Evolutionary conservation across 148 eudicot genomes (phyloP).

Genomic region (Nepenthes gracilis): DNA sequence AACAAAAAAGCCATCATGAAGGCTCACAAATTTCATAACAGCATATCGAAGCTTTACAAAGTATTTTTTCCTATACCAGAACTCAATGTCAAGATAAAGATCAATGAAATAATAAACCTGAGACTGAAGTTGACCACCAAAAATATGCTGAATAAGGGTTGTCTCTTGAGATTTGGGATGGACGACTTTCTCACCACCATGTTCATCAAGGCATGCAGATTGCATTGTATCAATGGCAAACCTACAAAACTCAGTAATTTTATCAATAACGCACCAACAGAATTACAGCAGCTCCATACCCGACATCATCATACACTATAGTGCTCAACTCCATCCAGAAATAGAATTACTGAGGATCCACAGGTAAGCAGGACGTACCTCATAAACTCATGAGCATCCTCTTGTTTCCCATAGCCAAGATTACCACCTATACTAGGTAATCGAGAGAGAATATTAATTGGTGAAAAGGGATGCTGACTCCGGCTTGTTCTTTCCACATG

Average conservation of each 20-base stretch:
- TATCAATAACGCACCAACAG: background rate
- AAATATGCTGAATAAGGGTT: slow-evolving; percentile 81
- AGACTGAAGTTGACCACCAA: slow-evolving; percentile 94
- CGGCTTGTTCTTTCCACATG: slow-evolving; percentile 55
- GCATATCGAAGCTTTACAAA: too few relatives aligned
- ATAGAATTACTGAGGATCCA: background rate
- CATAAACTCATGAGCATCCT: slow-evolving; percentile 98
- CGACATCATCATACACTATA: too few relatives aligned
- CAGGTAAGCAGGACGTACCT: slow-evolving; percentile 29
- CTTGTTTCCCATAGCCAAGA: slow-evolving; percentile 87
- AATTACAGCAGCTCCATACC: too few relatives aligned
- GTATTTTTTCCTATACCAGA: background rate
- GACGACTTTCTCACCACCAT: slow-evolving; percentile 77
- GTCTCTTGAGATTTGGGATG: slow-evolving; percentile 78
- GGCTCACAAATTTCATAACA: too few relatives aligned
- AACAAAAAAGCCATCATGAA: too few relatives aligned
- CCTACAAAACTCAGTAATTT: slow-evolving; percentile 20
- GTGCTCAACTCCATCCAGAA: too few relatives aligned
- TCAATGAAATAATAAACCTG: slow-evolving; percentile 37
- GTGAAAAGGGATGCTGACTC: slow-evolving; percentile 69
- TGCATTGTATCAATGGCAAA: slow-evolving; percentile 94
- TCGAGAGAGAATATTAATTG: slow-evolving; percentile 71
- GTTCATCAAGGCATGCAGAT: slow-evolving; percentile 82
- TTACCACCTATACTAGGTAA: slow-evolving; percentile 91
- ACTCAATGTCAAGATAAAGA: background rate